Conservation (phyloP, 768 basidiomycete genomes). For the Agaricus subrufescens region DNA sequence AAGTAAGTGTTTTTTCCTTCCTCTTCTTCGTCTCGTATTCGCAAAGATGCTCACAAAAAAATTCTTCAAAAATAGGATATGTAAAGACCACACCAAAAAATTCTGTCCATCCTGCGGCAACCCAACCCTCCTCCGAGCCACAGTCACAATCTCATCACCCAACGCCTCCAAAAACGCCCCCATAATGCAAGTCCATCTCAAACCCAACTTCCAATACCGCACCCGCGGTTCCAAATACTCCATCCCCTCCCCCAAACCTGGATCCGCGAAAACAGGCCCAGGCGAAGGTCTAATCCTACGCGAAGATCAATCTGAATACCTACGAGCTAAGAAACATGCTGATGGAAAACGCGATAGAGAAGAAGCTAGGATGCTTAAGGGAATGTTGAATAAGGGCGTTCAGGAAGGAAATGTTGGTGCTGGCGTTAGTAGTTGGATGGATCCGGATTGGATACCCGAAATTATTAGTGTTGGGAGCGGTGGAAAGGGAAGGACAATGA, state of each 20-base stretch:
- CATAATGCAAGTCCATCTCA: conserved; percentile 85
- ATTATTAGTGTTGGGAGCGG: conserved; percentile 63
- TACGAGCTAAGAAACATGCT: conserved; percentile 73
- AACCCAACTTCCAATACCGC: conserved; percentile 93
- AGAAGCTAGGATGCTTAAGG: conserved; percentile 69
- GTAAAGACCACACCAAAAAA: conserved; percentile 90
- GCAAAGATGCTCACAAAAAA: too few relatives aligned
- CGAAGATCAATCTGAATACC: conserved; percentile 89
- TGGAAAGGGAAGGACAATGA: conserved; percentile 63
- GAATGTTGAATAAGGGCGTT: conserved; percentile 43
- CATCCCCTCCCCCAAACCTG: conserved; percentile 87
- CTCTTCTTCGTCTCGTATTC: not conserved
- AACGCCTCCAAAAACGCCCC: conserved; percentile 56
- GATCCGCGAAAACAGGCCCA: conserved; percentile 77
- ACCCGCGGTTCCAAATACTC: conserved; percentile 88
- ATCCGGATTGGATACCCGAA: conserved; percentile 91
- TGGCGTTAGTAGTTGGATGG: conserved; percentile 80
- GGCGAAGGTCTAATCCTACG: conserved; percentile 84
- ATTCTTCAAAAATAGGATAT: conserved; percentile 54
- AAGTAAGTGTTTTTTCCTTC: conserved; percentile 58
- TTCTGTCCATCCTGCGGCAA: conserved; percentile 99
- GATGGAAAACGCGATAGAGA: conserved; percentile 75
- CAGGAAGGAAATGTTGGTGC: conserved; percentile 42
- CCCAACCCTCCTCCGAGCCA: conserved; percentile 83
- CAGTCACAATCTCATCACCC: conserved; percentile 78